Base-by-base conservation (phyloP, 805 yeast species). In the Pichia eremophila region DNA sequence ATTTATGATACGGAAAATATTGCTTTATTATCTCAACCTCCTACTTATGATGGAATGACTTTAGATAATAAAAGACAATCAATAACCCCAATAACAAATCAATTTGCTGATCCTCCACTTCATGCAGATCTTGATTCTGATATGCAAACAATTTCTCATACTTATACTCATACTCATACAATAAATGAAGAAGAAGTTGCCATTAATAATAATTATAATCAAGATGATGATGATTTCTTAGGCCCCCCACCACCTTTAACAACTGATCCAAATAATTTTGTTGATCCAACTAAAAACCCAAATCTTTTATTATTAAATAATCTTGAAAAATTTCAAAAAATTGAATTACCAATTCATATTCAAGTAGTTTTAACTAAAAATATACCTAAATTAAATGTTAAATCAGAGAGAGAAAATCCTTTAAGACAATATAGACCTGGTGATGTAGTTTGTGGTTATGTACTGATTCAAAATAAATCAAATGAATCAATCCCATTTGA, bases 361-460 rank as follows among this genome's bases (percentile, higher is more conserved):
- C 49, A 57, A 12, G 50, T 64, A 5, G 51, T 50, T 15, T 70
- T 77, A 10, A 74, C 80, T 2, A 71, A 71, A 47, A 54, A 57
- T 22, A 65, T 68, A 3, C 79, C 80, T 0, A 43, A 38, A 37
- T 17, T 46, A 4, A 55, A 57, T 9, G n/a, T 45, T 5, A 32
- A 37, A 12, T 32, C 49, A 8, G 60, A 61, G 34, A 50, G 57
- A n/a, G 72, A 68, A 44, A 56, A 60, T 15, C 58, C 66, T 37
- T 56, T 75, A 28, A 69, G 70, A 48, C 85, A 80, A 58, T 83
- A 75, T 57, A 76, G 76, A 18, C 80, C 82, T 12, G 87, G 87
- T n/a, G 89, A 83, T 57, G 69, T 70, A 19, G 68, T 83, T 14
- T 73, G 77, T 56, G 91, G 91, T 0, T 77, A 73, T 54, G 63